phyloP scores from a whole-genome alignment of 257 asterid species.

The Penstemon davidsonii region DNA sequence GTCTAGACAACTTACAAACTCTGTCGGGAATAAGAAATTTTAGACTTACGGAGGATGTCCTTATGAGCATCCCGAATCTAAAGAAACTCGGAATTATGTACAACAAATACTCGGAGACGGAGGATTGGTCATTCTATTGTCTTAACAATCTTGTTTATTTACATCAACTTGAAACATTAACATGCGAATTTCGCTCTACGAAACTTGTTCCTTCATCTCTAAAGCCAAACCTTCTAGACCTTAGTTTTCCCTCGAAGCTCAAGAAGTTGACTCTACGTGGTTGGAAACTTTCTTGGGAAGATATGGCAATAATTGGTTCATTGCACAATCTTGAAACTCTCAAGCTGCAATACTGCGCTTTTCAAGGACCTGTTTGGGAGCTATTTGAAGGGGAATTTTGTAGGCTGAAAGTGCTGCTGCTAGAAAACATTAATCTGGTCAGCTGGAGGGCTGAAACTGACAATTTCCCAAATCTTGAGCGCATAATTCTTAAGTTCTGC shows the following conservation, averaged over 20 bases:
- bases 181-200: background rate
- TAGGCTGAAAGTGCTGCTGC: slow-evolving; percentile 12
- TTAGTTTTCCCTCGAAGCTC: slow-evolving; percentile 19
- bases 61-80: slow-evolving; percentile 11
- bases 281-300: slow-evolving; percentile 13
- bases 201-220: background rate
- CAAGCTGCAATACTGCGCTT: background rate
- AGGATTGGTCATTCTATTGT: background rate
- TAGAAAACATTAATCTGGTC: background rate
- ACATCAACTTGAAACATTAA: slow-evolving; percentile 22
- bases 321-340: slow-evolving; percentile 28
- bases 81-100: slow-evolving; percentile 21
- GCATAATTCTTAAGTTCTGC: slow-evolving; percentile 4
- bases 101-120: background rate
- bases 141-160: slow-evolving; percentile 13
- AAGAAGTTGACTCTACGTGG: slow-evolving; percentile 17
- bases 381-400: slow-evolving; percentile 18
- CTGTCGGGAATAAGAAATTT: background rate
- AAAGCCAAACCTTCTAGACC: background rate
- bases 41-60: slow-evolving; percentile 14
- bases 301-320: slow-evolving; percentile 17
- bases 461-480: slow-evolving; percentile 19
- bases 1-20: slow-evolving; percentile 17
- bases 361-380: slow-evolving; percentile 21
- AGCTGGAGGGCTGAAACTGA: slow-evolving; percentile 15